Base-by-base conservation (phyloP, 805 yeast genomes). In the Crinitomyces ghanaensis region DNA sequence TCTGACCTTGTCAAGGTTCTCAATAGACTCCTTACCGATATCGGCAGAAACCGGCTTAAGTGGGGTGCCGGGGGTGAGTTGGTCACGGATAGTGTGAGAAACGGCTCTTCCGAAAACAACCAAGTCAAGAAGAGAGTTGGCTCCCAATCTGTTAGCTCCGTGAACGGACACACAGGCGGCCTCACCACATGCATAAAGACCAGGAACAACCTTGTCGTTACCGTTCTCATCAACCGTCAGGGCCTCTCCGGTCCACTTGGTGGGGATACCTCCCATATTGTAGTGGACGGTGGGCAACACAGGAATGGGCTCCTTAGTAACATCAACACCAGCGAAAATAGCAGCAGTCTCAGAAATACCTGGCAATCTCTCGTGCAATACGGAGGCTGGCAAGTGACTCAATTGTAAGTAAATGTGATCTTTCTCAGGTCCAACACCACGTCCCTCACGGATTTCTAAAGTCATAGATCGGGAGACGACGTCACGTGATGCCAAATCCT, bases 221-320 rank as follows among this genome's bases (percentile, higher is more conserved):
- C 98, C 98, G 32, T 70, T 63, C 55, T 72, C 88, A 55, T 80
- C 84, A 51, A 78, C 56, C 30, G 83, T 83, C 43, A 88, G 58
- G 34, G 76, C 96, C 67, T 88, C 96, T 68, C 97, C 98, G 46
- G 78, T 81, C 80, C 84, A 91, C 62, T 79, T 83, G 47, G 98
- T 91, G 61, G 98, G 98, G 47, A 88, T 83, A 76, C 97, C 97
- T 63, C 98, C 98, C 98, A 88, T 88, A 66, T 88, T 88, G 71
- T 91, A 88, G 66, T 88, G 98, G 41, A 91, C 98, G 46, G 98
- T 88, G 51, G 98, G 98, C 50, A 91, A 64, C 51, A 88, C 86
- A 51, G 97, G 98, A 59, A 91, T 91, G 55, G 98, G 98, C 67
- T 88, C 96, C 69, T 91, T 91, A 39, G 98, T 91, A 46, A 88